These are phyloP conservation scores for Antrodiella citrinella DNA, from an alignment of 768 basidiomycete species.

Conservation along the genomic window DNA sequence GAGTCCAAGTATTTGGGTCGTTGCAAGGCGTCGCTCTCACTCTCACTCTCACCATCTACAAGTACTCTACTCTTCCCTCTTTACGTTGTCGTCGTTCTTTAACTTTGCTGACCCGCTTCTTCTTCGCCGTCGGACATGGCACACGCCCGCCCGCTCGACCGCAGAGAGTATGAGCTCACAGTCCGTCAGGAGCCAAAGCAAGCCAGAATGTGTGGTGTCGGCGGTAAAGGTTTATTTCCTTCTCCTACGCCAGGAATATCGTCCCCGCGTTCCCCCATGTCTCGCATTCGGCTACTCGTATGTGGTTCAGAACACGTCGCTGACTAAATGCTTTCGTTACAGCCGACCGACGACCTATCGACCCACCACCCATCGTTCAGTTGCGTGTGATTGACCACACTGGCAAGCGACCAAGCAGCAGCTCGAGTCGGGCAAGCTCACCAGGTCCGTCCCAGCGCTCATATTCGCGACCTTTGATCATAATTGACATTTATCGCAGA, in stretches of 20 bases:
- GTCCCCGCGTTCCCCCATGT: background rate
- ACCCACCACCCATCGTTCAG: constrained; percentile 96
- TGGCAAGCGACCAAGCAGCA: constrained; percentile 17
- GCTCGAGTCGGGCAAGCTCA: constrained; percentile 17
- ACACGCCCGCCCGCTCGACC: constrained; percentile 15
- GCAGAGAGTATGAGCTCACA: constrained; percentile 77
- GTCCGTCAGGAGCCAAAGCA: constrained; percentile 91
- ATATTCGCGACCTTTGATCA: background rate
- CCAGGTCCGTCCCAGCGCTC: constrained; percentile 14
- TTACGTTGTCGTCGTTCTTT: background rate
- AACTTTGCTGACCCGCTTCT: background rate
- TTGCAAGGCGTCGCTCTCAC: background rate
- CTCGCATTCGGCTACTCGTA: constrained; percentile 6
- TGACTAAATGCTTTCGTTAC: constrained; percentile 5
- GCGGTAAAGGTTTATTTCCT: constrained; percentile 53
- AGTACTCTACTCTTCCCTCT: background rate
- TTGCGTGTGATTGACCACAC: constrained; percentile 73
- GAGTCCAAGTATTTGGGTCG: background rate
- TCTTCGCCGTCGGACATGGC: constrained; percentile 1
- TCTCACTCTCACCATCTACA: background rate
- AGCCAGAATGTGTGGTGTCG: constrained; percentile 84
- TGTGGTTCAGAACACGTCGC: background rate
- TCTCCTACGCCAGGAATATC: background rate
- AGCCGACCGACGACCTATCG: constrained; percentile 94
- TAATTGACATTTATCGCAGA: background rate